These are phyloP conservation scores for Botrytis fragariae DNA, from an alignment of 2,329 filamentous ascomycete genomes.

Conservation along the genomic window DNA sequence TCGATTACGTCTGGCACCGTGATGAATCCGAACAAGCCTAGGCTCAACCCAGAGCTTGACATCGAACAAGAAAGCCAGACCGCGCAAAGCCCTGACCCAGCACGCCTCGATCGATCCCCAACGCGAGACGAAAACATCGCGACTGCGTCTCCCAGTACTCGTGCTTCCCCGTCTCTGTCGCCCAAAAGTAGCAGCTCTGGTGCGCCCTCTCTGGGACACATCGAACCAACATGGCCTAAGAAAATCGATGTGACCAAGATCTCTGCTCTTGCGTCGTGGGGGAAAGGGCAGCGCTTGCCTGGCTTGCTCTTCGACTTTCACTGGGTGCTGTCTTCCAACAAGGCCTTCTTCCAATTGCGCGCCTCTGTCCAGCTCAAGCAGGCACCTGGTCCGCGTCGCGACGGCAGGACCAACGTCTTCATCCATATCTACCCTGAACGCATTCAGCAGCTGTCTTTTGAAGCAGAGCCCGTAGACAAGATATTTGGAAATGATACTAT, in stretches of 20 bases:
- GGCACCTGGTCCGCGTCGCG: conserved; percentile 1
- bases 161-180: conserved; percentile 6
- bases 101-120: conserved; percentile 6
- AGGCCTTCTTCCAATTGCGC: conserved; percentile 8
- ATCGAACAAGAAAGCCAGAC: conserved; percentile 1
- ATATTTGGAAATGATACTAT: conserved; percentile 2
- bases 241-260: conserved; percentile 10
- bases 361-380: conserved; percentile 10
- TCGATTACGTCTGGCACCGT: conserved; percentile 5
- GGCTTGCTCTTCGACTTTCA: conserved; percentile 14
- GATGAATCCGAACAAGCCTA: background rate
- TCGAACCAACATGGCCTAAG: conserved; percentile 11
- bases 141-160: conserved; percentile 3
- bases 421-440: conserved; percentile 10
- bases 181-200: conserved; percentile 10
- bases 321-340: conserved; percentile 16
- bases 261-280: conserved; percentile 12
- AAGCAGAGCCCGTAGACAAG: conserved; percentile 14
- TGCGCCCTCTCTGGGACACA: conserved; percentile 1
- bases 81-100: conserved; percentile 1
- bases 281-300: conserved; percentile 7
- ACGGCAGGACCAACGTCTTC: conserved; percentile 8
- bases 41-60: background rate
- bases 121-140: background rate
- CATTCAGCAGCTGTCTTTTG: conserved; percentile 12